Percentiles rank a stretch among this genome's conserved stretches.
These are phyloP conservation scores for Colletotrichum theobromicola DNA, from an alignment of 2,329 filamentous ascomycete species.

Conservation along the genomic window DNA sequence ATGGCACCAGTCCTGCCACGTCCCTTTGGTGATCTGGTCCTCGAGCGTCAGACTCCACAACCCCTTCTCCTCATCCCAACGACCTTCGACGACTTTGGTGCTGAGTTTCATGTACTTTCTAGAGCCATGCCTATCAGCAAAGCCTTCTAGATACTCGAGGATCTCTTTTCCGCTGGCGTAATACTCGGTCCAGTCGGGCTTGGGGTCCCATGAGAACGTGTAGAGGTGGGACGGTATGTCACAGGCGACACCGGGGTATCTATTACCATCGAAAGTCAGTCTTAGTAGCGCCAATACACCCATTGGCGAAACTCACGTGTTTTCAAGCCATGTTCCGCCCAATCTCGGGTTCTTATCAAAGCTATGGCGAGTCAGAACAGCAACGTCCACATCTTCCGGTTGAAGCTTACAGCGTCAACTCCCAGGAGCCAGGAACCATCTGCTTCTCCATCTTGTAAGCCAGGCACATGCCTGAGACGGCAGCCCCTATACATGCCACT, in stretches of 20 bases:
- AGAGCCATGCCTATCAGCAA: conserved; percentile 33
- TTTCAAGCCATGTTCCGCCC: conserved; percentile 32
- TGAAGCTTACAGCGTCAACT: conserved; percentile 27
- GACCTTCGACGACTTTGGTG: conserved; percentile 44
- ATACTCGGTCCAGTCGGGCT: conserved; percentile 33
- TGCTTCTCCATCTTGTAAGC: conserved; percentile 34
- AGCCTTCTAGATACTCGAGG: conserved; percentile 35
- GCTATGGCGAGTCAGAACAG: background rate
- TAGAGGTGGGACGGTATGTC: conserved; percentile 24
- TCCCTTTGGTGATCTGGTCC: conserved; percentile 25
- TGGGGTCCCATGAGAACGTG: conserved; percentile 28
- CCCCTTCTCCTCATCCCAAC: conserved; percentile 47
- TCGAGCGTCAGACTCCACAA: conserved; percentile 38
- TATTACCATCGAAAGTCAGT: background rate
- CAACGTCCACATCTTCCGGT: background rate
- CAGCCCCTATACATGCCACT: conserved; percentile 34
- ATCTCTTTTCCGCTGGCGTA: conserved; percentile 32
- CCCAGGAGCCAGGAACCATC: conserved; percentile 31
- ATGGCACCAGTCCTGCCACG: conserved; percentile 45
- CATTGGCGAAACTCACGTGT: conserved; percentile 21
- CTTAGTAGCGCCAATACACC: background rate
- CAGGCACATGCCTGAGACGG: conserved; percentile 31
- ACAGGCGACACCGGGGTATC: conserved; percentile 23
- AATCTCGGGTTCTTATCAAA: conserved; percentile 37
- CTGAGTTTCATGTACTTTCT: conserved; percentile 48